A percentile compares a stretch with the other conserved stretches of the same genome.
Evolutionary conservation across 352 stramenopile genomes (phyloP).

Genomic region (Pythium aquatile): DNA sequence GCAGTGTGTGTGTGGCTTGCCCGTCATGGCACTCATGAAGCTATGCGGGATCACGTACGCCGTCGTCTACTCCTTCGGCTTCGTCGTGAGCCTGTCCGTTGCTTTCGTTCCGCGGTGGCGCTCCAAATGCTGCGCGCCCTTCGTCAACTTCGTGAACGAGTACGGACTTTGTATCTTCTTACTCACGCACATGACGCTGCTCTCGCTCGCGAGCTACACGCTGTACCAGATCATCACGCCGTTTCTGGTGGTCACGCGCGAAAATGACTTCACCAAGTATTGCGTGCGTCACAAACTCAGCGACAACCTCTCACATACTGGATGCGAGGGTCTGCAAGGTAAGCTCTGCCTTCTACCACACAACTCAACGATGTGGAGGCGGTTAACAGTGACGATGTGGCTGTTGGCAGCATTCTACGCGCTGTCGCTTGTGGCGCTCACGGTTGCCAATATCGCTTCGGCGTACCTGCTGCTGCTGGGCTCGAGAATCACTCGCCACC

Average conservation of each 20-base stretch:
- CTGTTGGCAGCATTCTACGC: conserved; percentile 35
- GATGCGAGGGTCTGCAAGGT: conserved; percentile 46
- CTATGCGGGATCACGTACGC: conserved; percentile 38
- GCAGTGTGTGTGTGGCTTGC: conserved; percentile 38
- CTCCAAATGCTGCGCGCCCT: conserved; percentile 33
- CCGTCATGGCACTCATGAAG: conserved; percentile 52
- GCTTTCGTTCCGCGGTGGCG: conserved; percentile 40
- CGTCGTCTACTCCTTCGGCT: conserved; percentile 35
- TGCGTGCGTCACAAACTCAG: conserved; percentile 35
- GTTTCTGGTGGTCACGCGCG: conserved; percentile 29
- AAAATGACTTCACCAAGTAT: conserved; percentile 29
- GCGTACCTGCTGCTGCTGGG: conserved; percentile 45
- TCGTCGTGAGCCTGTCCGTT: conserved; percentile 40
- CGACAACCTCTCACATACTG: conserved; percentile 45
- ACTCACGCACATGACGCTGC: conserved; percentile 38
- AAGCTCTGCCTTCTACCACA: background rate
- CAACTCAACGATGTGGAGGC: background rate
- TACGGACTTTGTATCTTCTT: conserved; percentile 43
- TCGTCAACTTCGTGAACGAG: conserved; percentile 38
- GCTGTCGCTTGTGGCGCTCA: conserved; percentile 41
- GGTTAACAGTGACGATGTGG: background rate
- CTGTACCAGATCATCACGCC: conserved; percentile 38
- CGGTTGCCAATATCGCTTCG: conserved; percentile 37
- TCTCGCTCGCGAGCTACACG: conserved; percentile 41
- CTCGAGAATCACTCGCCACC: conserved; percentile 41